Evolutionary conservation across 2,329 filamentous ascomycete genomes (phyloP).

Genomic region (Huntiella bhutanensis): DNA sequence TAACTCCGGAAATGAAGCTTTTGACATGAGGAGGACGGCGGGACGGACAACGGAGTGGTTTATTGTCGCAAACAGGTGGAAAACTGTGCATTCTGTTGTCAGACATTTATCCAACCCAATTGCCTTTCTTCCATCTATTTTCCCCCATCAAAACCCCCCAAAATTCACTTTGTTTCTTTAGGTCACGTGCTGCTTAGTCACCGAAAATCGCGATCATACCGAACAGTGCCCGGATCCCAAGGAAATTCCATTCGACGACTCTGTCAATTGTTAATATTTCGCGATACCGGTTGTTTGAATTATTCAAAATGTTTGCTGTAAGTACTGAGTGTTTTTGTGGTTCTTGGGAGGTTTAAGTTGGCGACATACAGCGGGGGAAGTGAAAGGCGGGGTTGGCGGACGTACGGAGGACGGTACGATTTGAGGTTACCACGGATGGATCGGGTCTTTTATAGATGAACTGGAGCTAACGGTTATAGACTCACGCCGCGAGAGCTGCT

Average conservation of each 20-base stretch:
- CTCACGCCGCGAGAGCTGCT: constrained; percentile 12
- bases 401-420: not conserved
- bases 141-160: not conserved
- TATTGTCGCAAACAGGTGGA: too few species aligned
- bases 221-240: constrained; percentile 4
- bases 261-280: not conserved
- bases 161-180: not conserved
- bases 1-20: too few species aligned
- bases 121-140: too few species aligned
- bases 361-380: not conserved
- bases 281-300: not conserved
- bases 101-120: too few species aligned
- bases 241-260: constrained; percentile 1
- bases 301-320: constrained; percentile 11
- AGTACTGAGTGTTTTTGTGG: not conserved
- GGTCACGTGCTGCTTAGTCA: constrained; percentile 10
- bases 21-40: too few species aligned
- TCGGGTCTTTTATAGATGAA: too few species aligned
- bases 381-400: not conserved
- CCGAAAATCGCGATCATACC: constrained; percentile 10
- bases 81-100: too few species aligned
- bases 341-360: not conserved
- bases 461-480: constrained; percentile 1
- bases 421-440: too few species aligned
- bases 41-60: too few species aligned